Percentiles rank a stretch among this genome's conserved stretches.
Evolutionary conservation across 1,139 yeast species (phyloP).

Genomic region (Kodamaea ohmeri): DNA sequence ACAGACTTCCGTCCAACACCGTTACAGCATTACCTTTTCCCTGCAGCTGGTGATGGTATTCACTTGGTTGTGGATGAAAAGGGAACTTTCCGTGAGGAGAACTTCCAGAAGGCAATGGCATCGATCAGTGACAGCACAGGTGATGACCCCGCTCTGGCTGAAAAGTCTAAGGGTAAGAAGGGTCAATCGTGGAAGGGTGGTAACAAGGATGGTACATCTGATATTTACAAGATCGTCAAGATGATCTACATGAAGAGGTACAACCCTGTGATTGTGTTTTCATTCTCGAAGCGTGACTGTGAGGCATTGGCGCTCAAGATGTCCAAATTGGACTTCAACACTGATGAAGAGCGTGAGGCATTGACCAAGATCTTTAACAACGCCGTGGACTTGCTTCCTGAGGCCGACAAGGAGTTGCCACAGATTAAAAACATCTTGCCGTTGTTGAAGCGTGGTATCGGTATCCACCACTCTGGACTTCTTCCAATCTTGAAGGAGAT

Average conservation of each 20-base stretch:
- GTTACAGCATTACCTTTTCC: slow-evolving; percentile 92
- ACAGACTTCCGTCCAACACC: slow-evolving; percentile 99
- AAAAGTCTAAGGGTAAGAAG: slow-evolving; percentile 61
- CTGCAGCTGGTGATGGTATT: slow-evolving; percentile 96
- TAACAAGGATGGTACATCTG: slow-evolving; percentile 78
- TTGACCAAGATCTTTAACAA: slow-evolving; percentile 83
- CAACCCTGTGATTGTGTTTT: slow-evolving; percentile 96
- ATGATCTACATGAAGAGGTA: slow-evolving; percentile 96
- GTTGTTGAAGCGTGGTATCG: slow-evolving; percentile 87
- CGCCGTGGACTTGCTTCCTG: slow-evolving; percentile 84
- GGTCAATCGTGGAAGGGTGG: slow-evolving; percentile 92
- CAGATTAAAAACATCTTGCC: slow-evolving; percentile 92
- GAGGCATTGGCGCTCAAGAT: slow-evolving; percentile 90
- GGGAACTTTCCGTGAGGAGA: slow-evolving; percentile 93
- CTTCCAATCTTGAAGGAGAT: slow-evolving; percentile 95
- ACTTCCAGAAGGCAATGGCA: slow-evolving; percentile 98
- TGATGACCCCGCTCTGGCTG: slow-evolving; percentile 70
- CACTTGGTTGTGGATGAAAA: slow-evolving; percentile 97
- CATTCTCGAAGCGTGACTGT: slow-evolving; percentile 95
- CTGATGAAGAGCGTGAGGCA: slow-evolving; percentile 88
- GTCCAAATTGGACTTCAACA: slow-evolving; percentile 92
- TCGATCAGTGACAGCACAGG: slow-evolving; percentile 80
- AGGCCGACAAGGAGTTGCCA: slow-evolving; percentile 86
- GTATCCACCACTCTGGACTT: slow-evolving; percentile 96
- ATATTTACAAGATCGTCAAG: slow-evolving; percentile 93